phyloP scores from a whole-genome alignment of 805 yeast species.

The Clavispora asparagi region DNA sequence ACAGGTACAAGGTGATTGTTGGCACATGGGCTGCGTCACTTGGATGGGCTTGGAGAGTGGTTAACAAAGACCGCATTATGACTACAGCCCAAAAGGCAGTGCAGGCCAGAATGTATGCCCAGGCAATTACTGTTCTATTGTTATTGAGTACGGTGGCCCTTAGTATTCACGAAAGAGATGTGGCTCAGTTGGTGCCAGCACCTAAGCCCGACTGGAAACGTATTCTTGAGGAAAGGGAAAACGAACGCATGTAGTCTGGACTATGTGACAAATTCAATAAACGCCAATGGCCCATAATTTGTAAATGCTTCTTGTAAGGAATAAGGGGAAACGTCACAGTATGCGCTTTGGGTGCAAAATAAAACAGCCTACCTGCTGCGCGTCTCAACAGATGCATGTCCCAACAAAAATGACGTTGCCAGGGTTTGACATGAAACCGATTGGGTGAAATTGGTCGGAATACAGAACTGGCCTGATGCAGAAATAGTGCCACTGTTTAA shows the following conservation, averaged over 20 bases:
- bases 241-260: neutral
- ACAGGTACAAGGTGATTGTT: slow-evolving; percentile 64
- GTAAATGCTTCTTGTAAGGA: too few species aligned
- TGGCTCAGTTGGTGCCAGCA: slow-evolving; percentile 32
- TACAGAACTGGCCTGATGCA: neutral
- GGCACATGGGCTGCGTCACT: slow-evolving; percentile 77
- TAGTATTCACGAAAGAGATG: slow-evolving; percentile 58
- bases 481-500: too few species aligned
- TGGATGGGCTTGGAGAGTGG: slow-evolving; percentile 72
- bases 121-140: slow-evolving; percentile 68
- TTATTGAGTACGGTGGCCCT: slow-evolving; percentile 65
- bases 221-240: slow-evolving; percentile 18
- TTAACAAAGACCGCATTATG: slow-evolving; percentile 71
- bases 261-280: neutral
- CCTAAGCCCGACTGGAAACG: slow-evolving; percentile 35
- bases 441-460: neutral
- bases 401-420: neutral
- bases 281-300: neutral
- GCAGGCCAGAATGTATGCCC: slow-evolving; percentile 90
- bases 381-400: neutral
- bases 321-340: neutral
- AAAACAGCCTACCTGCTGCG: neutral
- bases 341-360: neutral
- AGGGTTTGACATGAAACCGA: neutral
- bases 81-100: slow-evolving; percentile 75